Conservation (phyloP, 2,329 filamentous ascomycete genomes). For the Alternaria angustiovoidea region DNA sequence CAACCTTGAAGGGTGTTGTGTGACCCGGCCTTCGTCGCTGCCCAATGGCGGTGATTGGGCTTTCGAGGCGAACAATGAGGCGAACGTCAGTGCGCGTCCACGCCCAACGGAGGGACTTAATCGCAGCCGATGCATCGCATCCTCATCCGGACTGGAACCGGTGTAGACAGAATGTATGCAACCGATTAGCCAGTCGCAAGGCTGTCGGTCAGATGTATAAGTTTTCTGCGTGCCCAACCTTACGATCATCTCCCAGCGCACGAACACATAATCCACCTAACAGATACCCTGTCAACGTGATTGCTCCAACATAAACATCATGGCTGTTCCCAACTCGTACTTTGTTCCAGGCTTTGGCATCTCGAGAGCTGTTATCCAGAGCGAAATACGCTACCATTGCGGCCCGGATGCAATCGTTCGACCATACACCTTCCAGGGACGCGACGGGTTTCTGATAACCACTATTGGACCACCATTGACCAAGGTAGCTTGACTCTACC, state of each 20-base stretch:
- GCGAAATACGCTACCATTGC: conserved; percentile 54
- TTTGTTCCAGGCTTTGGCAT: conserved; percentile 55
- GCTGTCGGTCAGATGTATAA: conserved; percentile 31
- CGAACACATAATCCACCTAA: conserved; percentile 19
- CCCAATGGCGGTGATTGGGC: conserved; percentile 39
- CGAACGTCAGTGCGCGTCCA: conserved; percentile 37
- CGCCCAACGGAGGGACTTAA: conserved; percentile 31
- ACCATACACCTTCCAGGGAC: conserved; percentile 55
- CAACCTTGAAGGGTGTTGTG: conserved; percentile 19
- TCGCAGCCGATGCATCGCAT: conserved; percentile 14
- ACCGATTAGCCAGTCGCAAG: conserved; percentile 9
- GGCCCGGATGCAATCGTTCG: conserved; percentile 54
- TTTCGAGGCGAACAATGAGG: conserved; percentile 40
- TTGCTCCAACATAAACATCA: conserved; percentile 16
- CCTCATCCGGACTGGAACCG: conserved; percentile 13
- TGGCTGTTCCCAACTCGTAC: conserved; percentile 50
- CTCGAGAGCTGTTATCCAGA: conserved; percentile 54
- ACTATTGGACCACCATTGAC: conserved; percentile 52
- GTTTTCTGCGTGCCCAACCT: conserved; percentile 31
- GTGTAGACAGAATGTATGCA: conserved; percentile 22
- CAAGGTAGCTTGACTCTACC: conserved; percentile 39
- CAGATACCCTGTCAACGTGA: conserved; percentile 14
- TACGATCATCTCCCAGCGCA: conserved; percentile 18
- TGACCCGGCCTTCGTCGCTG: conserved; percentile 31
- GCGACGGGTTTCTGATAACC: conserved; percentile 54